Evolutionary conservation across 331 rosid species (phyloP), one percentile per base, ranked within the genome.

Genomic region (Pyrus hybrid): DNA sequence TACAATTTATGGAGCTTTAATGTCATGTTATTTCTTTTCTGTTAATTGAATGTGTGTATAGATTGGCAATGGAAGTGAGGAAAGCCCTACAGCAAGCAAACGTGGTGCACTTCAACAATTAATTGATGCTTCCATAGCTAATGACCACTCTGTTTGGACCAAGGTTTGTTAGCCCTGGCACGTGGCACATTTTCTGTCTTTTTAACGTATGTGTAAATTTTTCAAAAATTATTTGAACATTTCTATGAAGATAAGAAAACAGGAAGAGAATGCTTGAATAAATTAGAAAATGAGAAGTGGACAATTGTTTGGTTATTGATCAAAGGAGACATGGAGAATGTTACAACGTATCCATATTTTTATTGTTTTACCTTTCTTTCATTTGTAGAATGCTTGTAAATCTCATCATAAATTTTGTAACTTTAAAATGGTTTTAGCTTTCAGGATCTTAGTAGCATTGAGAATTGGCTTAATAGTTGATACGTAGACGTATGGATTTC

Each of bases 81-180:
- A 86, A 80, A 88, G 87, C 82, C 88, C 93, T 68, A 30, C 86
- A 75, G 83, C 91, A 66, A 93, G 88, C 76, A 96, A 91, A 82
- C 85, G 83, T 58, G 79, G 80, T 73, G 97, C 99, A 43, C 90
- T 96, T 82, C 97, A 92, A 79, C 97, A 96, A 81, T 80, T 96
- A 76, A 82, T 91, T 32, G 94, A 91, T 66, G 90, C 91, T 78
- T 93, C 99, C 51, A 64, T 75, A 26, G 72, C 88, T 75, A 93
- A 93, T 79, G 97, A 96, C 79, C 85, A 81, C 74, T 88, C 96
- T 76, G 66, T 93, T 82, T 96, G 99, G 99, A 79, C 86, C 30
- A 91, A 89, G 99, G 99, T 96, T 84, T 86, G 79, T 77, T 69
- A 30, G 76, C 77, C 78, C 77, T 30, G 29, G 49, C 29, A 28